A percentile compares a stretch with the other conserved stretches of the same genome.
These are phyloP conservation scores for Pilasporangium apinafurcum DNA, from an alignment of 352 stramenopile genomes.

Conservation along the genomic window DNA sequence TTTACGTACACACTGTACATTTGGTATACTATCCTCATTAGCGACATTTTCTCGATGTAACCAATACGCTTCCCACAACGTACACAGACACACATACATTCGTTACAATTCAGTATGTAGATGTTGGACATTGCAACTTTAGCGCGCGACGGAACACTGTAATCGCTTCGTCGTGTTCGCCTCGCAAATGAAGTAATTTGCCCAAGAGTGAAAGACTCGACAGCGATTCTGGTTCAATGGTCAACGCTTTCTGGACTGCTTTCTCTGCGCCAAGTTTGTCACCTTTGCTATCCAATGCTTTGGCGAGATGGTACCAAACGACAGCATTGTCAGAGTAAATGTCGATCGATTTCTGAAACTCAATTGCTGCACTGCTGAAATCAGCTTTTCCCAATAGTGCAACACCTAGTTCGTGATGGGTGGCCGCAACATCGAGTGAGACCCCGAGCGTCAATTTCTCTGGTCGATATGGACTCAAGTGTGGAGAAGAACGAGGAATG, in stretches of 20 bases:
- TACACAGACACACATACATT: not conserved
- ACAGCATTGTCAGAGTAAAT: constrained; percentile 26
- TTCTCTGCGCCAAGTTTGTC: constrained; percentile 32
- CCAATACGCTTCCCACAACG: too few species aligned
- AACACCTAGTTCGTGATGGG: constrained; percentile 44
- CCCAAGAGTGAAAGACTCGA: constrained; percentile 53
- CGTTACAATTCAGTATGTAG: not conserved
- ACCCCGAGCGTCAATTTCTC: constrained; percentile 13
- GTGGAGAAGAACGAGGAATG: too few species aligned
- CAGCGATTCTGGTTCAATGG: constrained; percentile 36
- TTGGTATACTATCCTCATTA: too few species aligned
- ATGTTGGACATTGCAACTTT: constrained; percentile 43
- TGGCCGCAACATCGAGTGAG: constrained; percentile 35
- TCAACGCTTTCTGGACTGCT: constrained; percentile 38
- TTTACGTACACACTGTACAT: too few species aligned
- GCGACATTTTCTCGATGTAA: too few species aligned
- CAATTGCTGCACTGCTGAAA: constrained; percentile 22
- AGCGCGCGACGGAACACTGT: constrained; percentile 51
- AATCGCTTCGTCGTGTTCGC: constrained; percentile 68
- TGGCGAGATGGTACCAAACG: constrained; percentile 54
- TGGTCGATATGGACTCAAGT: constrained; percentile 4
- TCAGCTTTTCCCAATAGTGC: constrained; percentile 37
- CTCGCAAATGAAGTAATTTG: constrained; percentile 52
- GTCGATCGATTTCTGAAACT: constrained; percentile 35
- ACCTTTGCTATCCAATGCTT: constrained; percentile 44